A percentile compares a stretch with the other conserved stretches of the same genome.
Conservation (phyloP, 164 flowering plant genomes). For the Brasenia schreberi region DNA sequence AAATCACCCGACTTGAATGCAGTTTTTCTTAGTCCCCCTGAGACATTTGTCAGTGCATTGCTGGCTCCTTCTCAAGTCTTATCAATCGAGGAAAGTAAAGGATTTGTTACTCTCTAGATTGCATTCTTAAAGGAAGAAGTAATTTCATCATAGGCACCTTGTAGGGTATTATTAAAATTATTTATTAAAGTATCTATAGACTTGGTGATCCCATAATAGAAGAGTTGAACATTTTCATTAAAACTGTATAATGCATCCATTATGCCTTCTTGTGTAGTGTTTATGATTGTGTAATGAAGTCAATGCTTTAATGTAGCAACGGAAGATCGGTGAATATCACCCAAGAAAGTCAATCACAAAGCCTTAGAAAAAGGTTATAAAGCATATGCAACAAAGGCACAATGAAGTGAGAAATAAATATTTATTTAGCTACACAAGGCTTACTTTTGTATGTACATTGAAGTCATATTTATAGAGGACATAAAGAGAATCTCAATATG, state of each 20-base stretch:
- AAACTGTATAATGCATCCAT: constrained; percentile 20
- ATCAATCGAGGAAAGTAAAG: constrained; percentile 25
- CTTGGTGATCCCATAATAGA: constrained; percentile 21
- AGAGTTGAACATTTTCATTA: constrained; percentile 23
- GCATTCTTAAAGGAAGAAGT: constrained; percentile 28
- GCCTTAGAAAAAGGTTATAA: too few relatives aligned
- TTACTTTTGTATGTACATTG: too few relatives aligned
- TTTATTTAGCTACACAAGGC: too few relatives aligned
- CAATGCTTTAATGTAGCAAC: too few relatives aligned
- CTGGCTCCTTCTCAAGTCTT: constrained; percentile 35
- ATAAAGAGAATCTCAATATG: too few relatives aligned
- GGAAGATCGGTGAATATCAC: too few relatives aligned
- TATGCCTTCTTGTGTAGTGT: constrained; percentile 20
- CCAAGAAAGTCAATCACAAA: too few relatives aligned
- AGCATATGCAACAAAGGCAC: constrained; percentile 15
- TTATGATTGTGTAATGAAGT: too few relatives aligned
- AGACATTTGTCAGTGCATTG: constrained; percentile 28
- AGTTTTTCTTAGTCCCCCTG: constrained; percentile 38
- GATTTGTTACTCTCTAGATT: constrained; percentile 19
- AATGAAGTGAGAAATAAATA: constrained; percentile 9
- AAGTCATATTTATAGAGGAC: too few relatives aligned
- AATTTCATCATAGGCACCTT: constrained; percentile 29
- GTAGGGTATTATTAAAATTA: constrained; percentile 29
- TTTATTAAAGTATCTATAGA: constrained; percentile 33
- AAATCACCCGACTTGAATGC: constrained; percentile 27